phyloP scores from a whole-genome alignment of 345 rosid genomes.

The Euphorbia pulcherrima region DNA sequence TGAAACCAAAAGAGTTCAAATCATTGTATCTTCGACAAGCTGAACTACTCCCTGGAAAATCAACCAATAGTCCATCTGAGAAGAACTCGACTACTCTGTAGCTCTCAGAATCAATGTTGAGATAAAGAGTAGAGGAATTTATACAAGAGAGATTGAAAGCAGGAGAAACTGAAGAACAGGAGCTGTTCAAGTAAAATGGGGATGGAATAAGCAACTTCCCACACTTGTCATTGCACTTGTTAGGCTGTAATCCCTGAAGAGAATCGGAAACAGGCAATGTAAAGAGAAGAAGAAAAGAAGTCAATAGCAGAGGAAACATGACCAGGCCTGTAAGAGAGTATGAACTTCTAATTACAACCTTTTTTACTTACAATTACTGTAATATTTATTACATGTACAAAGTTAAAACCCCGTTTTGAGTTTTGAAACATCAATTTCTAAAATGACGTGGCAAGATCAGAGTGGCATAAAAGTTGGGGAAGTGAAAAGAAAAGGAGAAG shows the following conservation, averaged over 20 bases:
- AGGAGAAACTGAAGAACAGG: slow-evolving; percentile 34
- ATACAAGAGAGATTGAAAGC: slow-evolving; percentile 57
- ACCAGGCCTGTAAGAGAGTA: slow-evolving; percentile 25
- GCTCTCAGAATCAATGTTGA: slow-evolving; percentile 40
- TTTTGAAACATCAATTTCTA: background rate
- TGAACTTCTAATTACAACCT: background rate
- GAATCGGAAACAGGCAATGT: slow-evolving; percentile 30
- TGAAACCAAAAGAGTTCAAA: slow-evolving; percentile 50
- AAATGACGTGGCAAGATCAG: slow-evolving; percentile 28
- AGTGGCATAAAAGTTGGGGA: slow-evolving; percentile 49
- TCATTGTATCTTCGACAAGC: slow-evolving; percentile 65
- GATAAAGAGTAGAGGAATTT: slow-evolving; percentile 54
- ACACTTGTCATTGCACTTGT: slow-evolving; percentile 45
- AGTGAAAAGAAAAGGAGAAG: slow-evolving; percentile 32
- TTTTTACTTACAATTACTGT: background rate
- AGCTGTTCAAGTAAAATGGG: slow-evolving; percentile 57
- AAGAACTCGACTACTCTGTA: slow-evolving; percentile 60
- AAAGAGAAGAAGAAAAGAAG: slow-evolving; percentile 36
- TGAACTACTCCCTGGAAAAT: slow-evolving; percentile 47
- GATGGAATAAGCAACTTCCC: slow-evolving; percentile 53
- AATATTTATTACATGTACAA: too few species aligned
- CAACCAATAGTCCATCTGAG: slow-evolving; percentile 65
- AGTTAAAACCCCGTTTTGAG: too few species aligned
- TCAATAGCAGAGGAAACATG: slow-evolving; percentile 32
- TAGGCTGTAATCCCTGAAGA: slow-evolving; percentile 22